These are phyloP conservation scores for Corylus americana DNA, from an alignment of 306 rosid genomes.

Conservation along the genomic window DNA sequence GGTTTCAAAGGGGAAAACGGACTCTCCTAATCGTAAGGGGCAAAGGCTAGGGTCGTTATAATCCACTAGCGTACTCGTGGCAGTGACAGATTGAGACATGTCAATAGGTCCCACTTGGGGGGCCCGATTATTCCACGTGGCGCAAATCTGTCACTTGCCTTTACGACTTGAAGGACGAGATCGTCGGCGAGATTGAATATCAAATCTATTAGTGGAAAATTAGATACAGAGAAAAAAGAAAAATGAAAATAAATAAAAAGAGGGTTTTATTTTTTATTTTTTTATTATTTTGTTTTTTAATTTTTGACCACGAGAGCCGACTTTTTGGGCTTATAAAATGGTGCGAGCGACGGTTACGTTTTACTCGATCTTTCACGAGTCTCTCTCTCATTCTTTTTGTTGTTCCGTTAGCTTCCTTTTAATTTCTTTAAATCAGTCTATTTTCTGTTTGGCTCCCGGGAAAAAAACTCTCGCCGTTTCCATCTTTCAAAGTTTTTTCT, in stretches of 20 bases:
- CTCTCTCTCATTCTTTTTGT: constrained; percentile 36
- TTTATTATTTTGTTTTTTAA: background rate
- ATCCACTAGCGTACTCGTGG: constrained; percentile 40
- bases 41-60: constrained; percentile 27
- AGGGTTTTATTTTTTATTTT: background rate
- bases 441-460: constrained; percentile 34
- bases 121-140: constrained; percentile 33
- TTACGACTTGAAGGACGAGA: constrained; percentile 26
- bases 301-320: background rate
- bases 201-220: background rate
- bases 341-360: constrained; percentile 37
- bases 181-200: background rate
- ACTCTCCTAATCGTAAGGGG: background rate
- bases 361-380: constrained; percentile 53
- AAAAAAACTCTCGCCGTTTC: constrained; percentile 33
- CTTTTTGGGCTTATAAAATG: constrained; percentile 46
- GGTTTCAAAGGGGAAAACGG: background rate
- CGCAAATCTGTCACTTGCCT: constrained; percentile 9
- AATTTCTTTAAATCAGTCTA: background rate
- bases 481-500: constrained; percentile 11
- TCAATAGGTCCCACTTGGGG: constrained; percentile 24
- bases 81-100: constrained; percentile 28
- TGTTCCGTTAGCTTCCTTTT: background rate
- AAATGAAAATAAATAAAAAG: background rate
- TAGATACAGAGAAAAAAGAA: background rate